These are phyloP conservation scores for Polygonum aviculare DNA, from an alignment of 148 eudicot genomes.

Conservation along the genomic window DNA sequence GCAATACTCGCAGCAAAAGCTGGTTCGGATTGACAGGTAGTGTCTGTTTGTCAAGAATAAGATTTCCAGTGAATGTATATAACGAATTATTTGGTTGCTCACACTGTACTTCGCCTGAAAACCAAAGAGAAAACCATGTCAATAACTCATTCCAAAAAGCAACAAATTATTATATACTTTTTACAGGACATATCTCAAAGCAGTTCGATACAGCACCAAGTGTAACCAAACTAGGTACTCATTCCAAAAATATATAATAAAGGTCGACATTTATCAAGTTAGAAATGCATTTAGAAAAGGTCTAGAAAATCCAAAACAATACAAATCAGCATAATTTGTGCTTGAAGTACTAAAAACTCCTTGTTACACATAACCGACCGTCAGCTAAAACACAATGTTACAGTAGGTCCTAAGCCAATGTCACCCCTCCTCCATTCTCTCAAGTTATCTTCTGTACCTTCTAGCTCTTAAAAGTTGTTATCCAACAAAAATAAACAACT, in stretches of 20 bases:
- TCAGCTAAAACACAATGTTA: background rate
- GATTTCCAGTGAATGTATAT: conserved; percentile 94
- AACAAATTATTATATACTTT: background rate
- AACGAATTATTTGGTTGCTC: conserved; percentile 98
- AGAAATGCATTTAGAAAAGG: background rate
- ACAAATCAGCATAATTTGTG: background rate
- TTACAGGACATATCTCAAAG: background rate
- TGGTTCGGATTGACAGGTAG: conserved; percentile 89
- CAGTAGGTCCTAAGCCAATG: background rate
- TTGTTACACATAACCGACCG: background rate
- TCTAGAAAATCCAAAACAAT: background rate
- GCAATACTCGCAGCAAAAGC: conserved; percentile 75
- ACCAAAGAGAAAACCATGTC: background rate
- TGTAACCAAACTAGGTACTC: background rate
- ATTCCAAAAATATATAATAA: background rate
- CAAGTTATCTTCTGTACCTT: background rate
- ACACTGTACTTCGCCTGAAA: conserved; percentile 88
- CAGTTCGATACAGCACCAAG: background rate
- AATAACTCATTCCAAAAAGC: background rate
- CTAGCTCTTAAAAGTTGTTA: background rate
- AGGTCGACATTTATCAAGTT: background rate
- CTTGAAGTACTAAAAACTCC: background rate
- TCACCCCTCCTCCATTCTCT: background rate
- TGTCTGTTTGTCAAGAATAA: conserved; percentile 75
- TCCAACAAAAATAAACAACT: background rate